phyloP scores from a whole-genome alignment of 305 asterid species.

The Solanum hybrid region DNA sequence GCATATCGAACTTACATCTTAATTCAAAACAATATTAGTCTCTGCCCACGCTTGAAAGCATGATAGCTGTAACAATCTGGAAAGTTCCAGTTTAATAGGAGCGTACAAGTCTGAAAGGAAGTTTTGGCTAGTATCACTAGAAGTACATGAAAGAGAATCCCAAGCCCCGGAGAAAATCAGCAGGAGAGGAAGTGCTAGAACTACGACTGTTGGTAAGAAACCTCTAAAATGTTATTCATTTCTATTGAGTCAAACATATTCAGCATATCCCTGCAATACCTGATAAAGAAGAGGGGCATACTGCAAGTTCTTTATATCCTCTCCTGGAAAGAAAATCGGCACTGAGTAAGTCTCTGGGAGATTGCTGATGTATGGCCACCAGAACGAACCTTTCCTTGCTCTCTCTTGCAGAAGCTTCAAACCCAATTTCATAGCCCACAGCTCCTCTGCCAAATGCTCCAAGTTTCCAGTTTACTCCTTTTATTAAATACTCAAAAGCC shows the following conservation, averaged over 20 bases:
- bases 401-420: slow-evolving; percentile 86
- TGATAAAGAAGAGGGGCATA: slow-evolving; percentile 94
- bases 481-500: slow-evolving; percentile 63
- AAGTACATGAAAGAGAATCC: neutral
- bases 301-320: slow-evolving; percentile 84
- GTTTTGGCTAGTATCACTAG: neutral
- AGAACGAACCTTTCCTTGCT: slow-evolving; percentile 67
- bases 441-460: slow-evolving; percentile 97
- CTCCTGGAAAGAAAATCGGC: slow-evolving; percentile 89
- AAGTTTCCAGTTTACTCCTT: slow-evolving; percentile 69
- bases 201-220: neutral
- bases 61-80: neutral
- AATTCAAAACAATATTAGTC: neutral
- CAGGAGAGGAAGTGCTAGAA: neutral
- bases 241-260: neutral
- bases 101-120: neutral
- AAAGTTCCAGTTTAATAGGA: neutral
- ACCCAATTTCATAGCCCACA: slow-evolving; percentile 93
- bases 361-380: slow-evolving; percentile 96
- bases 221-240: neutral
- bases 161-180: neutral
- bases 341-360: slow-evolving; percentile 61
- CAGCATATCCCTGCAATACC: slow-evolving; percentile 28
- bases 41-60: neutral
- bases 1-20: neutral